Evolutionary conservation across 495 filamentous ascomycete genomes (phyloP).

Genomic region (Pyrenula aspistea): DNA sequence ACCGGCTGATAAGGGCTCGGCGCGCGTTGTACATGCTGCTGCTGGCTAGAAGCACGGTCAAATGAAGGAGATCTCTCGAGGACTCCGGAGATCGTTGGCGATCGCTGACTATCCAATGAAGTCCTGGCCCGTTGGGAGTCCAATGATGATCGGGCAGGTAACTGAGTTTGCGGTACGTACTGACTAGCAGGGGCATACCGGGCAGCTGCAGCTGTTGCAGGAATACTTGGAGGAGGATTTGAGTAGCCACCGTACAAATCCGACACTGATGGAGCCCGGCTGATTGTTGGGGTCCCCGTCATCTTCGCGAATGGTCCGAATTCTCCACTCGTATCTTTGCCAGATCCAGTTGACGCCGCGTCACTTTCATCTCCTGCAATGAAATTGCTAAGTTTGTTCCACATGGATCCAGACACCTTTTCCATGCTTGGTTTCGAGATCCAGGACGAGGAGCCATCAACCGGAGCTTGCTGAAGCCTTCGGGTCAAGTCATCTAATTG

Average conservation of each 20-base stretch:
- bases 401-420: conserved; percentile 78
- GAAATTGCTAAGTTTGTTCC: conserved; percentile 87
- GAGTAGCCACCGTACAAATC: conserved; percentile 62
- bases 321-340: conserved; percentile 42
- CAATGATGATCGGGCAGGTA: conserved; percentile 31
- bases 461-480: conserved; percentile 71
- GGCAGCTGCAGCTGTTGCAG: conserved; percentile 36
- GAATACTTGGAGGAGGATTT: conserved; percentile 20
- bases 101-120: conserved; percentile 35
- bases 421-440: conserved; percentile 91
- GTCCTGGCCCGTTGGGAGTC: conserved; percentile 32
- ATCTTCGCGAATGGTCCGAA: conserved; percentile 72
- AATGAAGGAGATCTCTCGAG: not conserved
- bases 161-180: conserved; percentile 9
- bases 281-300: conserved; percentile 69
- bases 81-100: conserved; percentile 13
- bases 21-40: not conserved
- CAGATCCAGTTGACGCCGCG: conserved; percentile 42
- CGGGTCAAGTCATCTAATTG: conserved; percentile 74
- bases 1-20: conserved; percentile 4
- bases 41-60: not conserved
- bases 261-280: conserved; percentile 61
- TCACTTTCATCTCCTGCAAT: conserved; percentile 83
- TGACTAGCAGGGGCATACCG: conserved; percentile 50
- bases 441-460: conserved; percentile 59